phyloP scores from a whole-genome alignment of 1,139 yeast species.

The Ashbya aceris region DNA sequence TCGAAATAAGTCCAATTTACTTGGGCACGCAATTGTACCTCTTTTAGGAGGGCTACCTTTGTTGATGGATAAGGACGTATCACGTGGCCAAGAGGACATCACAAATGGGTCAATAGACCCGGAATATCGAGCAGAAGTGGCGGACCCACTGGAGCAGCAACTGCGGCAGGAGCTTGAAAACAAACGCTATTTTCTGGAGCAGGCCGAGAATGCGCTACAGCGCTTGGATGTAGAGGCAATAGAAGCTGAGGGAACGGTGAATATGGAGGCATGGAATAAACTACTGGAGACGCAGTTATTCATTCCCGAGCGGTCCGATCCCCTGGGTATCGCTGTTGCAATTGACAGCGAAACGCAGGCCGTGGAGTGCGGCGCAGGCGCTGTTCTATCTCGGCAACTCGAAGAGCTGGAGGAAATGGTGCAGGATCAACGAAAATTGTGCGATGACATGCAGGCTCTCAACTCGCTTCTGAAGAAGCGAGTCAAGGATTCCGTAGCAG shows the following conservation, averaged over 20 bases:
- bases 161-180: slow-evolving; percentile 22
- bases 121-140: slow-evolving; percentile 5
- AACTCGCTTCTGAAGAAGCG: slow-evolving; percentile 5
- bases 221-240: slow-evolving; percentile 6
- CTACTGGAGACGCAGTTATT: slow-evolving; percentile 21
- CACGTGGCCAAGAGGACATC: too few relatives aligned
- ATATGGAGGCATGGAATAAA: slow-evolving; percentile 14
- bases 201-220: slow-evolving; percentile 17
- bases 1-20: too few relatives aligned
- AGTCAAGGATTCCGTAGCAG: slow-evolving; percentile 1
- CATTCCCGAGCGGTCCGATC: slow-evolving; percentile 27
- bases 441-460: slow-evolving; percentile 10
- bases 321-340: slow-evolving; percentile 23
- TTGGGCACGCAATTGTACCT: too few relatives aligned
- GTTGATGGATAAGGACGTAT: too few relatives aligned
- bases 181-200: slow-evolving; percentile 21
- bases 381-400: slow-evolving; percentile 12
- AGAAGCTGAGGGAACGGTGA: slow-evolving; percentile 1
- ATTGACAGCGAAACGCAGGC: slow-evolving; percentile 12
- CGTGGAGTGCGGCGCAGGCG: neutral
- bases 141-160: slow-evolving; percentile 3
- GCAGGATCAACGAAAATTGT: slow-evolving; percentile 12
- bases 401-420: slow-evolving; percentile 10
- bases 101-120: too few relatives aligned
- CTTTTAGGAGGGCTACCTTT: neutral